Percentiles rank a stretch among this genome's conserved stretches.
Conservation (phyloP, 2,329 filamentous ascomycete species). For the Penicillium sp. region DNA sequence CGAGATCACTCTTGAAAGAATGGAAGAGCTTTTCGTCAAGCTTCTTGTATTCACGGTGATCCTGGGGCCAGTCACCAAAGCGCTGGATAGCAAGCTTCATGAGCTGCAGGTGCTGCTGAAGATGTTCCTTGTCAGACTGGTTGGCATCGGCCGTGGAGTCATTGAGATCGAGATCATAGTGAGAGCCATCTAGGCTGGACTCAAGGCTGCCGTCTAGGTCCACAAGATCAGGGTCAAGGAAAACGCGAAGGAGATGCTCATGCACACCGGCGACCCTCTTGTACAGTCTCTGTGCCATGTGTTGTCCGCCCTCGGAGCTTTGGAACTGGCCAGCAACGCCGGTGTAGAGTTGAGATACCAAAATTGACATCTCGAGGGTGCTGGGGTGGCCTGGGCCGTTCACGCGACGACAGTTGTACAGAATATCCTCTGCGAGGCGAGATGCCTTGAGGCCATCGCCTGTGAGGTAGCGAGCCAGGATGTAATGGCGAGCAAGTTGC, state of each 20-base stretch:
- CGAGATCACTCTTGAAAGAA: conserved; percentile 36
- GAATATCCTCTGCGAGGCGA: conserved; percentile 57
- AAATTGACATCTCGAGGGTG: conserved; percentile 54
- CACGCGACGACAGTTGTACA: conserved; percentile 59
- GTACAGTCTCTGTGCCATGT: conserved; percentile 43
- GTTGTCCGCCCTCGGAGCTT: conserved; percentile 32
- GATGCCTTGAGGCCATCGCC: conserved; percentile 50
- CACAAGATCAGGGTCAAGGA: conserved; percentile 36
- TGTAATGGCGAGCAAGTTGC: conserved; percentile 54
- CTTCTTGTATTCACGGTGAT: conserved; percentile 52
- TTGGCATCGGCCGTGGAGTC: conserved; percentile 19
- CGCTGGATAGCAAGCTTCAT: conserved; percentile 47
- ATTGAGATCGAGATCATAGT: conserved; percentile 26
- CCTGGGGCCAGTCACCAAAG: conserved; percentile 50
- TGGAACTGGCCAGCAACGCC: conserved; percentile 41
- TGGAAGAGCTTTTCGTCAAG: conserved; percentile 40
- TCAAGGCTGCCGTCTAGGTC: conserved; percentile 31
- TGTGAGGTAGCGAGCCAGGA: conserved; percentile 55
- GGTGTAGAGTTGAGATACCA: conserved; percentile 57
- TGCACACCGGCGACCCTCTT: conserved; percentile 42
- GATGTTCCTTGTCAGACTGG: conserved; percentile 34
- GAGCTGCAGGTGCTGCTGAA: conserved; percentile 41
- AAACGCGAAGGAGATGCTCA: conserved; percentile 42
- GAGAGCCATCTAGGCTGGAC: conserved; percentile 24
- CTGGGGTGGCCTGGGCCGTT: conserved; percentile 53